Conservation (phyloP, 2,329 filamentous ascomycete species). For the Lasiodiplodia theobromae region DNA sequence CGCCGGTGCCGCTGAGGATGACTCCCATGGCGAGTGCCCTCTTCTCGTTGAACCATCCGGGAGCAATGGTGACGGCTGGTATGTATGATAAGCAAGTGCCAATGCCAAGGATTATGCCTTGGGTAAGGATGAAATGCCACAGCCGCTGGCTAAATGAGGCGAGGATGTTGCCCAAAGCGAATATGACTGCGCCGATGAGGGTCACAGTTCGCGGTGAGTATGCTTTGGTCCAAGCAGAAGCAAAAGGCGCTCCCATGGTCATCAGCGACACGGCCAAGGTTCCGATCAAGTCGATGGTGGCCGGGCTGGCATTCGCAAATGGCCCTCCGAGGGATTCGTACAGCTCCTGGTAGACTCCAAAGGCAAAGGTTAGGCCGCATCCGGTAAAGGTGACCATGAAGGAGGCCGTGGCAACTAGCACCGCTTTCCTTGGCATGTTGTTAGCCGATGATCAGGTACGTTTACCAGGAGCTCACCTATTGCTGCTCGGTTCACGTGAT, state of each 20-base stretch:
- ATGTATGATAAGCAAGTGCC: conserved; percentile 50
- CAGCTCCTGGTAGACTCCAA: conserved; percentile 51
- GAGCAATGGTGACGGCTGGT: conserved; percentile 48
- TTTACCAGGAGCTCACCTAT: neutral
- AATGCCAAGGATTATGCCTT: conserved; percentile 50
- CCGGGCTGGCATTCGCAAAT: conserved; percentile 46
- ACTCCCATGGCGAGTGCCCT: conserved; percentile 50
- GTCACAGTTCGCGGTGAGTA: conserved; percentile 26
- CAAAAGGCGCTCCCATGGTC: conserved; percentile 30
- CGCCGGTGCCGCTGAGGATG: conserved; percentile 47
- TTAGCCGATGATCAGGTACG: neutral
- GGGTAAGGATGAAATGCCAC: conserved; percentile 34
- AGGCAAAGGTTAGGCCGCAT: conserved; percentile 50
- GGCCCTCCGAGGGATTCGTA: conserved; percentile 48
- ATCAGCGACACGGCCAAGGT: conserved; percentile 31
- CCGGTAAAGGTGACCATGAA: conserved; percentile 45
- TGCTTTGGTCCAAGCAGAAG: conserved; percentile 27
- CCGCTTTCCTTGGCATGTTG: neutral
- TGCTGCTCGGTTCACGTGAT: neutral
- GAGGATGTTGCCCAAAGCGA: conserved; percentile 25
- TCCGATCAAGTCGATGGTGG: conserved; percentile 44
- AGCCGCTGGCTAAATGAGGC: conserved; percentile 28
- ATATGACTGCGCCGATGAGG: conserved; percentile 15
- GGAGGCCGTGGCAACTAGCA: conserved; percentile 31
- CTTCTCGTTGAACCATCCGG: conserved; percentile 48